Base-by-base conservation (phyloP, 208 protist genomes). In the Leishmania martiniquensis region DNA sequence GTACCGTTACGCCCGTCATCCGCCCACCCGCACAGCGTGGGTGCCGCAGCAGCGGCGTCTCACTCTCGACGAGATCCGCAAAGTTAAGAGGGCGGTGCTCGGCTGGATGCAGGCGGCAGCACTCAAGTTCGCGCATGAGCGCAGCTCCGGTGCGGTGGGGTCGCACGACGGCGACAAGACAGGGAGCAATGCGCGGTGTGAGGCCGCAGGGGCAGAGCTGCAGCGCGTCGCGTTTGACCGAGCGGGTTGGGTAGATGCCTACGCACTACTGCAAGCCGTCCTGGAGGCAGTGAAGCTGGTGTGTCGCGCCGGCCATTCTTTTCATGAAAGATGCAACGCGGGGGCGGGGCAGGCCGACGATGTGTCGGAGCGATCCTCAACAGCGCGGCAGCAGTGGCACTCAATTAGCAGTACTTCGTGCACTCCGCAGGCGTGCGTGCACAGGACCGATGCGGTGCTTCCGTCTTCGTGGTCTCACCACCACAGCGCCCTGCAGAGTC, bases 171-270 rank as follows among this genome's bases (percentile, higher is more conserved):
- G 42, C 20, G 45, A 6, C 69, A 51, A 55, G n/a, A 70, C n/a
- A 7, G 7, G 32, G 22, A 12, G 47, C 1, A 60, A 49, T 25
- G 25, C 32, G 17, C 22, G 2, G 4, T 29, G 42, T 45, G 32
- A 47, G 39, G 39, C 17, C 34, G 42, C 29, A 22, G 65, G 20
- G 20, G 62, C 17, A 7, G 54, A 63, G 22, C 63, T 80, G 55
- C 75, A 68, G 39, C 78, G 62, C n/a, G 52, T 91, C 13, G 76
- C 84, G 1, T 91, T 91, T 69, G 87, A 91, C 54, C 87, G 85
- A 34, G 71, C 70, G 7, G 84, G 87, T 17, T 77, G 72, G 45
- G 87, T 91, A 6, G 87, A 91, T 65, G 76, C 84, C 15, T 81
- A 88, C 52, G 87, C 85, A 49, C 52, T 88, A 0, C 25, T 87